phyloP scores from a whole-genome alignment of 257 asterid genomes.

The Solanum piurae region DNA sequence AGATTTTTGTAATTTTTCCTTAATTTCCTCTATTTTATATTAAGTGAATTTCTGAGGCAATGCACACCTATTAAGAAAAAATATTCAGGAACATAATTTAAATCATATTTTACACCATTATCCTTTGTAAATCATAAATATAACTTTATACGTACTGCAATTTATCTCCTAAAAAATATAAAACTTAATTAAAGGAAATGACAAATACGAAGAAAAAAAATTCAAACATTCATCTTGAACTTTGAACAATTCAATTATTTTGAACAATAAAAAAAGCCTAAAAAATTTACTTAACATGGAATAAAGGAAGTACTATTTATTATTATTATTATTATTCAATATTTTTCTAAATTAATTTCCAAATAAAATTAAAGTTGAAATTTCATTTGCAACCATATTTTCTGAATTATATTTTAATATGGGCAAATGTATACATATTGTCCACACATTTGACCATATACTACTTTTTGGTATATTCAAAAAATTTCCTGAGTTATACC shows the following conservation, averaged over 20 bases:
- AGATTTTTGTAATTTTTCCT: too few relatives aligned
- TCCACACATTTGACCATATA: not conserved
- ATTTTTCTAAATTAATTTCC: not conserved
- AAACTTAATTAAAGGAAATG: not conserved
- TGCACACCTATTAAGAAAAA: not conserved
- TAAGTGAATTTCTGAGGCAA: too few relatives aligned
- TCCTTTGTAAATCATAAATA: not conserved
- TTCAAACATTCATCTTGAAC: not conserved
- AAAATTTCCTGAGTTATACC: not conserved
- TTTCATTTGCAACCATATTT: not conserved
- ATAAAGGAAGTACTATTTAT: not conserved
- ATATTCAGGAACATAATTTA: not conserved
- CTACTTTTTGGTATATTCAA: not conserved
- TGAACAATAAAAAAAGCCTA: rapidly evolving
- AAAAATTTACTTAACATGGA: not conserved
- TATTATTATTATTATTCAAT: not conserved
- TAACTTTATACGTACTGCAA: too few relatives aligned
- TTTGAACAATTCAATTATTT: not conserved
- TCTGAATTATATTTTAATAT: not conserved
- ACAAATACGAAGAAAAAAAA: too few relatives aligned
- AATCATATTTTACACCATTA: not conserved
- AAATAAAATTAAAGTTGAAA: not conserved
- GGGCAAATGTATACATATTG: not conserved
- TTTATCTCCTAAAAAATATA: too few relatives aligned
- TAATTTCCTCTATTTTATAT: too few relatives aligned